A percentile compares a stretch with the other conserved stretches of the same genome.
Conservation (phyloP, 1,284 basidiomycete species). For the Naganishia cerealis region DNA sequence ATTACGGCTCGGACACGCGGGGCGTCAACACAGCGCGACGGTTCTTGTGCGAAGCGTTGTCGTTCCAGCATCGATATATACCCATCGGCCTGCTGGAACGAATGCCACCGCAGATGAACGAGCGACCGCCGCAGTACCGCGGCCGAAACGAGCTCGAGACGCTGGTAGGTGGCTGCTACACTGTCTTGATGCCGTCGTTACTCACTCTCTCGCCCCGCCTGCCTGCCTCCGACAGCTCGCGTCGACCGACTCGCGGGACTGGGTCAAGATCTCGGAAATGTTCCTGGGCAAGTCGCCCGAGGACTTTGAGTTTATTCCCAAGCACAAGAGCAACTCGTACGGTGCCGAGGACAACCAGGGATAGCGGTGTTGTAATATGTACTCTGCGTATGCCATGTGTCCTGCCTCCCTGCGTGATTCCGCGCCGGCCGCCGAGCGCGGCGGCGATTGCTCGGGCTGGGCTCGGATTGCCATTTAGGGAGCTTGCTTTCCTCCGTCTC, state of each 20-base stretch:
- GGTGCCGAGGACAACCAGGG: constrained; percentile 50
- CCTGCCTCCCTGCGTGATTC: not conserved
- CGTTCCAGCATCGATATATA: constrained; percentile 91
- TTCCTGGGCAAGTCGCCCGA: constrained; percentile 75
- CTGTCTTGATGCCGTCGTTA: constrained; percentile 40
- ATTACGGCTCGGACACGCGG: constrained; percentile 81
- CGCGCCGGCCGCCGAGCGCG: not conserved
- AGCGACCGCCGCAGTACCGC: constrained; percentile 78
- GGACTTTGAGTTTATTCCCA: constrained; percentile 68
- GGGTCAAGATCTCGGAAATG: constrained; percentile 94
- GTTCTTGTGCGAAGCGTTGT: constrained; percentile 91
- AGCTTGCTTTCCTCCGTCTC: too few species aligned
- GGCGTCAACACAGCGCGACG: constrained; percentile 90
- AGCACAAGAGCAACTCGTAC: constrained; percentile 70
- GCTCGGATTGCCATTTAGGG: too few species aligned
- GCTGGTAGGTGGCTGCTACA: constrained; percentile 1
- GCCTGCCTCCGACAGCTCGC: constrained; percentile 57
- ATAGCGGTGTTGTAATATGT: not conserved
- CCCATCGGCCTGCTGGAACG: constrained; percentile 89
- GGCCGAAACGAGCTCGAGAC: constrained; percentile 74
- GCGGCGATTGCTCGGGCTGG: too few species aligned
- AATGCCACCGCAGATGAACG: constrained; percentile 80
- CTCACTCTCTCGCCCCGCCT: constrained; percentile 74
- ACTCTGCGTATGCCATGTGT: not conserved
- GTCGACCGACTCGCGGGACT: constrained; percentile 78